Percentiles rank a stretch among this genome's conserved stretches.
Evolutionary conservation across 1,284 basidiomycete species (phyloP).

Genomic region (Coniferiporia weirii): DNA sequence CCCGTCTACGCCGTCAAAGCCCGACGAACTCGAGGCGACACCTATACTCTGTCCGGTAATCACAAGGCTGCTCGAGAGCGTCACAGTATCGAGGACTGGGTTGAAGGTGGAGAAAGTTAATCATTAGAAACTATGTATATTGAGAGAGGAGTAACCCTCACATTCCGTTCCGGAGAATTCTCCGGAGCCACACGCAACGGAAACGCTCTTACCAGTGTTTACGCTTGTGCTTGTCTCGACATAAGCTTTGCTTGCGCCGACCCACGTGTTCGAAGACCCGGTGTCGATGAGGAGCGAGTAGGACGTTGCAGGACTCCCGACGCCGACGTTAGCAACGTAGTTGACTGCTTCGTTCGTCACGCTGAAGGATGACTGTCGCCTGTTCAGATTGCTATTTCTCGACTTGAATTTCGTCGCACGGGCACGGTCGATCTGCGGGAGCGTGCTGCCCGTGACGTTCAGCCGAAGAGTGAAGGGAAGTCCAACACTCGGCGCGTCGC

Average conservation of each 20-base stretch:
- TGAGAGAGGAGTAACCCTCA: constrained; percentile 14
- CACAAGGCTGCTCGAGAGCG: constrained; percentile 18
- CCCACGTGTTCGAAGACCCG: constrained; percentile 24
- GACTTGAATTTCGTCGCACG: constrained; percentile 4
- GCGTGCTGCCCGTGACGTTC: constrained; percentile 10
- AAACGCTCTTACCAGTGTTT: constrained; percentile 15
- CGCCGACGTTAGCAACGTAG: constrained; percentile 14
- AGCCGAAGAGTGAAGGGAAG: constrained; percentile 10
- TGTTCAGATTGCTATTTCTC: background rate
- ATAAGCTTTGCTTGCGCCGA: constrained; percentile 22
- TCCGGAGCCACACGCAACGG: constrained; percentile 20
- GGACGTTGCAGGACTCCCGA: constrained; percentile 18
- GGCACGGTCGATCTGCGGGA: constrained; percentile 17
- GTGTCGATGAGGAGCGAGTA: constrained; percentile 17
- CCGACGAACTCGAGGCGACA: constrained; percentile 32
- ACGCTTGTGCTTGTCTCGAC: constrained; percentile 15
- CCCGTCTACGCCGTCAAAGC: constrained; percentile 29
- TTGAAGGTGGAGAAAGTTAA: no score
- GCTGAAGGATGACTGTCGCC: background rate
- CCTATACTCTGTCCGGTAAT: constrained; percentile 34
- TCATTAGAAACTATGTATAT: background rate
- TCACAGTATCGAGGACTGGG: constrained; percentile 18
- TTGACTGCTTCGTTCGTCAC: constrained; percentile 13
- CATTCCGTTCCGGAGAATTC: constrained; percentile 19
- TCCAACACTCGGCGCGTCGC: background rate